phyloP scores from a whole-genome alignment of 768 basidiomycete species.

The Tricholoma sp. region DNA sequence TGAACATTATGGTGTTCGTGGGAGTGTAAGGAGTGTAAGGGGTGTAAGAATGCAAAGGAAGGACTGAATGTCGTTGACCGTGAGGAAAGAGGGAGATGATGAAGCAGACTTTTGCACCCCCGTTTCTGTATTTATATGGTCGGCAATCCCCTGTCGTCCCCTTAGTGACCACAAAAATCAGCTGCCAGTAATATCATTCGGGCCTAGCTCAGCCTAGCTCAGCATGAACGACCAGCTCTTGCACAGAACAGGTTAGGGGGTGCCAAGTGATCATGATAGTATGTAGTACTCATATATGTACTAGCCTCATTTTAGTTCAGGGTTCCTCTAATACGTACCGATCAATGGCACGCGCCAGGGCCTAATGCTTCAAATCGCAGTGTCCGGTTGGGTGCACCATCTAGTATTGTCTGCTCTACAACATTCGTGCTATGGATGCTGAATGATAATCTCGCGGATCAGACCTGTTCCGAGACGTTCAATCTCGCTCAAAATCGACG shows the following conservation, averaged over 20 bases:
- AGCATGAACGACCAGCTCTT: neutral
- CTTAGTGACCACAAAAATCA: constrained; percentile 12
- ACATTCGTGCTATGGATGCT: neutral
- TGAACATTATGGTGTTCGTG: constrained; percentile 13
- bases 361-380: too few species aligned
- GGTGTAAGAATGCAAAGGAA: constrained; percentile 19
- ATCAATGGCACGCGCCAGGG: neutral
- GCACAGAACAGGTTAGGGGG: too few species aligned
- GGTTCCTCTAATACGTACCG: neutral
- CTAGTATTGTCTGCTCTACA: neutral
- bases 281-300: neutral
- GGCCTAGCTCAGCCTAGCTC: neutral
- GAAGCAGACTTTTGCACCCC: neutral
- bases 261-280: too few species aligned
- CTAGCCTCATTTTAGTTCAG: neutral
- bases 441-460: constrained; percentile 40
- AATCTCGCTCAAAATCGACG: constrained; percentile 67
- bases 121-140: constrained; percentile 5
- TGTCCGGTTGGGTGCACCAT: too few species aligned
- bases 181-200: too few species aligned
- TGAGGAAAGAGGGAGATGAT: constrained; percentile 2
- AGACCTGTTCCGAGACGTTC: constrained; percentile 69
- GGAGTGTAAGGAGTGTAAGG: constrained; percentile 15
- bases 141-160: constrained; percentile 15
- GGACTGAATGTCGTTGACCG: constrained; percentile 13